phyloP scores from a whole-genome alignment of 2,329 filamentous ascomycete genomes.

The Keithomyces neogunnii region DNA sequence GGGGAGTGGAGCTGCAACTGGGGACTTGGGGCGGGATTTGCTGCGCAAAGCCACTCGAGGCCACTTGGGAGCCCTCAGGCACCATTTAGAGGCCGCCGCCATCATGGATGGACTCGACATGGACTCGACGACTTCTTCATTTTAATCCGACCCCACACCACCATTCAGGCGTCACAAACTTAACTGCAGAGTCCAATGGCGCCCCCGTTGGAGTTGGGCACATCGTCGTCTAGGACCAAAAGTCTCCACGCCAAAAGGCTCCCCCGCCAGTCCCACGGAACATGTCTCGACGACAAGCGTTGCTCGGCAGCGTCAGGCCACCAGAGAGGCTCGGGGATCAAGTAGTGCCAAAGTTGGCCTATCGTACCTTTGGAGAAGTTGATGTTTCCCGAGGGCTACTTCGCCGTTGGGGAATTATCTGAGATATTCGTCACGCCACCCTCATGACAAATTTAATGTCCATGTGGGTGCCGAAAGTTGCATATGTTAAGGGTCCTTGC shows the following conservation, averaged over 20 bases:
- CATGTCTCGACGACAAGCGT: no score
- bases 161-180: background rate
- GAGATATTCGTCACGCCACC: background rate
- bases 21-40: background rate
- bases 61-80: background rate
- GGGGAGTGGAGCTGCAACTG: background rate
- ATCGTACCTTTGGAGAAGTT: no score
- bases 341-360: no score
- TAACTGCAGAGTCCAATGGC: no score
- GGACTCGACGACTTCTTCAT: background rate
- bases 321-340: no score
- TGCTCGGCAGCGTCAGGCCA: no score
- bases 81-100: background rate
- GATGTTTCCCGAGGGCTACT: no score
- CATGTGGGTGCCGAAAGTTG: background rate
- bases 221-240: no score
- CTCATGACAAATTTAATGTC: no score
- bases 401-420: background rate
- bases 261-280: no score
- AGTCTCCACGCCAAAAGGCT: no score
- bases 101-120: background rate
- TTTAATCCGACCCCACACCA: background rate
- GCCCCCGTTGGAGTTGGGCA: no score
- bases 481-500: background rate
- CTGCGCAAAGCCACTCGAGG: background rate